Base-by-base conservation (phyloP, 1,139 yeast species). In the Saccharomycopsis hybrid region DNA sequence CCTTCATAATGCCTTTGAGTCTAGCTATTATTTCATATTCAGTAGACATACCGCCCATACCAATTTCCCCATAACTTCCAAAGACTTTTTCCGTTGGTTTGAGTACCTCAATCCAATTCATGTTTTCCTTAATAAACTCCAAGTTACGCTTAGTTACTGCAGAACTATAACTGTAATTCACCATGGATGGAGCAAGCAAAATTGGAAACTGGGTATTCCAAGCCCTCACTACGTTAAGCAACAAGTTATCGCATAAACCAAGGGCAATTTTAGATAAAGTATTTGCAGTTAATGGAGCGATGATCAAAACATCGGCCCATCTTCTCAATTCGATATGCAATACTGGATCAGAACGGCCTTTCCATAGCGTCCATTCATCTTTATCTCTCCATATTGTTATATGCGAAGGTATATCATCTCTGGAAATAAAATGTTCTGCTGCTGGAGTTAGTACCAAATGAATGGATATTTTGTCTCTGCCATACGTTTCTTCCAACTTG, bases 321-420 rank as follows among this genome's bases (percentile, higher is more conserved):
- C 96, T 77, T 58, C 97, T 78, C 54, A 90, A 72, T 67, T 90
- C 97, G 60, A 89, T 89, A 65, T 90, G 97, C 57, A 90, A 72
- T 31, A 89, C 96, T 1, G 97, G 96, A 66, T 89, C 97, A 47
- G 88, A 79, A 57, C 97, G 76, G 44, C 75, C 71, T 60, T 77
- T 76, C 97, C 97, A 89, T 3, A 88, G 82, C 44, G 71, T 74
- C 97, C 97, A 90, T 67, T 90, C 97, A 64, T 90, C 97, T 44
- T 76, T 72, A 64, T 90, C 96, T 60, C 86, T 76, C 97, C 97
- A 90, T 7, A 88, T 75, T 49, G 82, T 76, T 4, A 87, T 77
- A 55, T 76, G 74, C 47, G 84, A 76, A 5, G 83, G 85, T 51
- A 79, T 68, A 52, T 80, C 84, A 18, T 72, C 72, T 41, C 74